Evolutionary conservation across 2,329 filamentous ascomycete genomes (phyloP), one percentile per base, ranked within the genome.

Genomic region (Stenocarpella maydis): DNA sequence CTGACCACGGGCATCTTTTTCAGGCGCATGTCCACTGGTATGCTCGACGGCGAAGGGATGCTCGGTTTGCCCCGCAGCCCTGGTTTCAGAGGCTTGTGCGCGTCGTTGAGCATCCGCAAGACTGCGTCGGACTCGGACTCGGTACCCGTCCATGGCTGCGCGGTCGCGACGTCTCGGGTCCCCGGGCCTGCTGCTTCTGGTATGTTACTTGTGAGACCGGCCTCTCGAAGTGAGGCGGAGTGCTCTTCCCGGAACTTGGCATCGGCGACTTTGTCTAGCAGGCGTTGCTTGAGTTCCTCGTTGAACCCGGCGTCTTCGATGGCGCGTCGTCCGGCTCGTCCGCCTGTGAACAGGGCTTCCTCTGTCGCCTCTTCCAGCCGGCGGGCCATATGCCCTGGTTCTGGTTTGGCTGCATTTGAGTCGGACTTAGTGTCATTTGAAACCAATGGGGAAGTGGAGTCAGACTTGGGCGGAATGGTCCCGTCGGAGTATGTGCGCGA

Each of bases 41-140:
- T 79, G 1, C 63, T 60, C 4, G 53, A 63, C 14, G 80, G 79
- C 17, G 80, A 76, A 0, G 84, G 81, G 1, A 81, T 79, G 53
- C 82, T 81, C 17, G 81, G 78, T 28, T 82, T 83, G 2, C 84
- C 84, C 43, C 87, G 81, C 3, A 86, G 74, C 0, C 79, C 82
- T 4, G 83, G 83, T 17, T 78, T 80, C 60, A 97, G 82, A 0
- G 91, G 92, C 76, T 94, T 94, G 70, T 88, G 88, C 31, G 93
- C 87, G 77, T 97, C 94, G 68, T 93, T 87, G 14, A 96, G 80
- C 92, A 98, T 98, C 39, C 96, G 90, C 60, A 97, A 82, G 26
- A 94, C 90, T 0, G 91, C 86, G 78, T 98, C 94, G 74, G 91
- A 88, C 1, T 91, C 81, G 6, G 83, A 84, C 80, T 98, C 96